Base-by-base conservation (phyloP, 805 yeast genomes). In the Henningerozyma blattae region DNA sequence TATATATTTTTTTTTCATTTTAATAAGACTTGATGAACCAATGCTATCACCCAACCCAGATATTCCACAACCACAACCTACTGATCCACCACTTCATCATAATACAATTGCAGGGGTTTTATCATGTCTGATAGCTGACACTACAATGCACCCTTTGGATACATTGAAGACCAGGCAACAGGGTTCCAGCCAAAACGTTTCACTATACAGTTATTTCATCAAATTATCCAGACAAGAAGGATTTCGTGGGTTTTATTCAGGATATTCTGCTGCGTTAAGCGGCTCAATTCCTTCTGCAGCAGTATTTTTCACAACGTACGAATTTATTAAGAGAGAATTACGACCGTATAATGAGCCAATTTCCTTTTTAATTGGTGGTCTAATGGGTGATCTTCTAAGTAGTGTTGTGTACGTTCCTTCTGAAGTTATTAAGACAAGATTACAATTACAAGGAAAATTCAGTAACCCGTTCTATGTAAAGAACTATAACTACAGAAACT, bases 81-180 rank as follows among this genome's bases (percentile, higher is more conserved):
- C n/a, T n/a, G n/a, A n/a, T n/a, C n/a, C n/a, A n/a, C n/a, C n/a
- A n/a, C n/a, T n/a, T n/a, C n/a, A n/a, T n/a, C n/a, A n/a, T n/a
- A n/a, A n/a, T n/a, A n/a, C n/a, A n/a, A n/a, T n/a, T n/a, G n/a
- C n/a, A n/a, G n/a, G n/a, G n/a, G n/a, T n/a, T n/a, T n/a, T n/a
- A n/a, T n/a, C n/a, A n/a, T n/a, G n/a, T n/a, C n/a, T n/a, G n/a
- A n/a, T 87, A 26, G 97, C 96, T 12, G 98, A 89, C 49, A 70
- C 91, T 1, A 61, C 74, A 20, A 91, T 91, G 96, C 96, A 91
- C 58, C 87, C 97, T 0, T 60, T 91, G 24, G 99, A 91, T 52
- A 91, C 98, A 0, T 95, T 91, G 22, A 91, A 91, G 54, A 91
- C 98, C 2, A 67, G 98, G 41, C 98, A 91, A 55, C 99, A 91